Base-by-base conservation (phyloP, 1,139 yeast species). In the Wickerhamomyces sp. region DNA sequence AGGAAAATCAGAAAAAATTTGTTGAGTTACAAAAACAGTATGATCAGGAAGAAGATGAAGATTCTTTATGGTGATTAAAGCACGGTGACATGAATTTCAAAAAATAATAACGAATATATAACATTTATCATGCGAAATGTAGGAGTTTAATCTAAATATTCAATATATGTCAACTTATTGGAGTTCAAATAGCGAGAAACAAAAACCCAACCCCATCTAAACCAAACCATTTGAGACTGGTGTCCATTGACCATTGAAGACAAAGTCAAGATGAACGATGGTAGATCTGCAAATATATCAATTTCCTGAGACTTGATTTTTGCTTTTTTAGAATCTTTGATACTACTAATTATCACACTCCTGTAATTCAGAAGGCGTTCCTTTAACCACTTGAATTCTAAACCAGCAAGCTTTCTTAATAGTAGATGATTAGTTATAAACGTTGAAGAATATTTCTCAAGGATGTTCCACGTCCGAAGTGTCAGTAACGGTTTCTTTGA, bases 221-320 rank as follows among this genome's bases (percentile, higher is more conserved):
- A 92, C 97, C 97, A 92, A 13, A 82, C 90, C 88, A 92, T 85
- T 60, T 92, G 99, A 4, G 95, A 81, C 48, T 70, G 70, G 62
- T 92, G 97, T 4, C 87, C 96, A 50, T 72, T 72, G 4, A 81
- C 67, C 97, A 92, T 89, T 5, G 96, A 86, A 0, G 83, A 74
- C 42, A 80, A 68, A 28, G 81, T 71, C 8, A 76, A 67, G 37
- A 82, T 67, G 52, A 81, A 72, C 63, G 78, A 74, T 42, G 78
- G 72, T 48, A 79, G 68, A 49, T 78, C 78, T 10, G 78, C 63
- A 50, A 71, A 76, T 32, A 79, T 21, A 21, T 21, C 24, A 21
- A 7, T 7, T 21, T 10, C 10, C 10, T 21, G 24, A 21, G 24
- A 21, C 24, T 21, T 21, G 24, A 21, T 7, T 10, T 7, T 21